Evolutionary conservation across 352 stramenopile species (phyloP), one percentile per base, ranked within the genome.

Genomic region (Globisporangium heterothallicum): DNA sequence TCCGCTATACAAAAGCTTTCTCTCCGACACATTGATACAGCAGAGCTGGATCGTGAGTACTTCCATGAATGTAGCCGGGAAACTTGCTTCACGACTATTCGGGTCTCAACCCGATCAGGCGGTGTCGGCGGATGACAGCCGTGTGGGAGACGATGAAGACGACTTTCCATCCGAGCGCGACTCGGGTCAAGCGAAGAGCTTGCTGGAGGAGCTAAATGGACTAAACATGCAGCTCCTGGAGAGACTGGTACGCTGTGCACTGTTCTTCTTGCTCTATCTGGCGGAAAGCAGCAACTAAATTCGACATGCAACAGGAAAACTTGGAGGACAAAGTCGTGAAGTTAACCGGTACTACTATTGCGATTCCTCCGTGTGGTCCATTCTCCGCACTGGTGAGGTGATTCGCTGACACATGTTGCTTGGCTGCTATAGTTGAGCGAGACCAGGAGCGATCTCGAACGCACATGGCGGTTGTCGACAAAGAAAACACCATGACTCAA

Each of bases 181-280:
- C 25, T 47, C 46, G 19, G 49, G 59, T 8, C 72, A 90, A 29
- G 72, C 72, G n/a, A 84, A 78, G 24, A 92, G 78, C 43, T 66
- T 92, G 40, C 56, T 92, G 24, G 76, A 92, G 51, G 81, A 92
- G 47, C 68, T 92, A 8, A 92, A 92, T 56, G 77, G 77, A 0
- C 72, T 92, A 14, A 92, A 92, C 30, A 90, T 92, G 81, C 72
- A 88, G 64, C 58, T 92, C 0, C 75, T 92, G 51, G 75, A 88
- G 50, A 73, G 81, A 26, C 64, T 92, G 72, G 80, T 92, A 65
- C 14, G 63, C 59, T 42, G 16, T 45, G 14, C 49, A 42, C 16
- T 48, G 14, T 9, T 34, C 45, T n/a, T n/a, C n/a, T n/a, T n/a
- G n/a, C n/a, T n/a, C n/a, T n/a, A n/a, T n/a, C n/a, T n/a, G n/a